Evolutionary conservation across 805 yeast species (phyloP), one percentile per base, ranked within the genome.

Genomic region (Wickerhamomyces ciferrii): DNA sequence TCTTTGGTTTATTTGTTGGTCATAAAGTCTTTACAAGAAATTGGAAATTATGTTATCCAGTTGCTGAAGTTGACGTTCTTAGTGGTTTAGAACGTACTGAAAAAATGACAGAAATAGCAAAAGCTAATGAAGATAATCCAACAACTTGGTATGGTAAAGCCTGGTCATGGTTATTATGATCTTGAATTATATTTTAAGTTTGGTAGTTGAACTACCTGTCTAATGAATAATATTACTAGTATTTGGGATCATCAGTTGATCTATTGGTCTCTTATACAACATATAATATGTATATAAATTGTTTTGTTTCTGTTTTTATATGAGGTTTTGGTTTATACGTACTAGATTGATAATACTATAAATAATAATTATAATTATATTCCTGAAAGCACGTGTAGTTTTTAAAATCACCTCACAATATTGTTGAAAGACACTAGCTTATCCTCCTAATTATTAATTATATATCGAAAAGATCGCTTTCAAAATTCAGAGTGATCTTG

Each of bases 11-110:
- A 40, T 84, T 78, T 61, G 50, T 75, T 39, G 86, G 81, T 7
- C 89, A 83, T 65, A 76, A 78, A 54, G 6, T 71, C 5, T 78
- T 71, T 63, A 65, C 68, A 34, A 69, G 65, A 42, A 72, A 72
- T 43, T 69, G 69, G 64, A 62, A 56, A 39, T 72, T 78, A 71
- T 66, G 72, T 49, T 67, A 68, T 21, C 81, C 85, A 21, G 62
- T 74, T 2, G 79, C 75, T 35, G 78, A 81, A 48, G 71, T 84
- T 48, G 90, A 84, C 55, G 76, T 82, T 29, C 53, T 72, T 42
- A 74, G 81, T 0, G 87, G 87, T 21, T 67, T 84, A 47, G 84
- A 72, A 31, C 75, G 76, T 53, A 76, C 77, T 34, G 89, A 83
- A 61, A 76, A 70, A 49, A 79, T 76, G 2, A 17, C 38, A 15